phyloP scores from a whole-genome alignment of 2,329 filamentous ascomycete genomes.

The Fusarium brachygibbosum region DNA sequence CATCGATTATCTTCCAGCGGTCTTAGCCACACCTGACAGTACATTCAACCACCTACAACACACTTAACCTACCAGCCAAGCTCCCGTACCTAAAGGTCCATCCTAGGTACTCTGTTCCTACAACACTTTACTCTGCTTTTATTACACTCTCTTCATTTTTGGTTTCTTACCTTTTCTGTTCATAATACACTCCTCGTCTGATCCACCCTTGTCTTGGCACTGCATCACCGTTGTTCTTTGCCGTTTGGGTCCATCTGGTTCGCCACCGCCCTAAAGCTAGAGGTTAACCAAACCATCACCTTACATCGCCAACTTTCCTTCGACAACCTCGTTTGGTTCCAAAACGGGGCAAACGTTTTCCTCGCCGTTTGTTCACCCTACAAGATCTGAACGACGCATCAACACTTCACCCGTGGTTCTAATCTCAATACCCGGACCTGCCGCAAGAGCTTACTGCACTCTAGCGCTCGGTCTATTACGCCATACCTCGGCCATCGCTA shows the following conservation, averaged over 20 bases:
- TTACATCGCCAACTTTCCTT: slow-evolving; percentile 19
- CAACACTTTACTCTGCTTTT: slow-evolving; percentile 4
- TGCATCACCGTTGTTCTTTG: slow-evolving; percentile 32
- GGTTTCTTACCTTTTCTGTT: slow-evolving; percentile 1
- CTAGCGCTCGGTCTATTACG: slow-evolving; percentile 4
- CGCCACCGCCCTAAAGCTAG: slow-evolving; percentile 37
- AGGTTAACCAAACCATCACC: slow-evolving; percentile 30
- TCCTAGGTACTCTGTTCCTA: slow-evolving; percentile 5
- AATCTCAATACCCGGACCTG: slow-evolving; percentile 8
- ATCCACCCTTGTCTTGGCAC: slow-evolving; percentile 25
- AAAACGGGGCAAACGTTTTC: slow-evolving; percentile 3
- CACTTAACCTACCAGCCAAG: not conserved
- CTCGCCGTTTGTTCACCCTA: slow-evolving; percentile 4
- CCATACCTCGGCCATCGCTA: slow-evolving; percentile 9
- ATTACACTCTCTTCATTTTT: not conserved
- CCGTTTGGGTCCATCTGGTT: slow-evolving; percentile 34
- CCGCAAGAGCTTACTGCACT: slow-evolving; percentile 12
- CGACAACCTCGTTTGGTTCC: slow-evolving; percentile 27
- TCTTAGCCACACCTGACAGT: not conserved
- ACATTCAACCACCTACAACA: not conserved
- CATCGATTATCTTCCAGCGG: slow-evolving; percentile 43
- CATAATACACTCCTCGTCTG: slow-evolving; percentile 12
- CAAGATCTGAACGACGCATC: not conserved
- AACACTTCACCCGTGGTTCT: slow-evolving; percentile 6
- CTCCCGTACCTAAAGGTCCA: not conserved